Base-by-base conservation (phyloP, 768 basidiomycete species). In the Auricularia heimuer region DNA sequence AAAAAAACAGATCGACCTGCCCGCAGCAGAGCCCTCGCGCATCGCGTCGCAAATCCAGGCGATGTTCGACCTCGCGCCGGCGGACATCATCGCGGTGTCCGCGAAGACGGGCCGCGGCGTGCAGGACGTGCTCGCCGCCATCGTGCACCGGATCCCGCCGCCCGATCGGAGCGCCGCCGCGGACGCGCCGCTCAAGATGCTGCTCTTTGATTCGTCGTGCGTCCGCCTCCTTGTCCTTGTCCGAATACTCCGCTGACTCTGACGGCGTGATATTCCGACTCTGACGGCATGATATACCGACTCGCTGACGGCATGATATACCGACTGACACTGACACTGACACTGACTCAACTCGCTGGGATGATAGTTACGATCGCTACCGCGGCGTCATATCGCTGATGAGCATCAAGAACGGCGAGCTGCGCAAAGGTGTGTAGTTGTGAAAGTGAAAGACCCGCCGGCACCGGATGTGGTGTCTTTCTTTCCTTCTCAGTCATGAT, bases 341-440 rank as follows among this genome's bases (percentile, higher is more conserved):
- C 29, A 29, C 29, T 29, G 29, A 29, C 29, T 29, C 29, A 29
- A 2, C 29, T 29, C 29, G 29, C 29, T 29, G 29, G 62, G 33
- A 56, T 34, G 18, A 60, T 66, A 96, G 94, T 65, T 98, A 95
- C 74, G 97, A 99, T 73, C 85, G 89, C 67, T 99, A 94, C 75
- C 85, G 95, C 65, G 97, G 97, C 10, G 97, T 98, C 24, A 94
- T 99, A 61, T 96, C 93, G 1, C 77, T 98, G 36, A 83, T 98
- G 42, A 90, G 84, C 68, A 75, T 99, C 21, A 86, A 90, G 70
- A 82, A 84, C 64, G 97, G 97, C 1, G 75, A 86, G 18, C 77
- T 98, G 56, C 83, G 83, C 56, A 96, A 91, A 82, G 94, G 94
- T 89, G 69, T 35, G 70, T 42, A 8, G 1, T 42, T 42, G 12